Conservation (phyloP, 106 monocot species). For the Chionographis japonica region DNA sequence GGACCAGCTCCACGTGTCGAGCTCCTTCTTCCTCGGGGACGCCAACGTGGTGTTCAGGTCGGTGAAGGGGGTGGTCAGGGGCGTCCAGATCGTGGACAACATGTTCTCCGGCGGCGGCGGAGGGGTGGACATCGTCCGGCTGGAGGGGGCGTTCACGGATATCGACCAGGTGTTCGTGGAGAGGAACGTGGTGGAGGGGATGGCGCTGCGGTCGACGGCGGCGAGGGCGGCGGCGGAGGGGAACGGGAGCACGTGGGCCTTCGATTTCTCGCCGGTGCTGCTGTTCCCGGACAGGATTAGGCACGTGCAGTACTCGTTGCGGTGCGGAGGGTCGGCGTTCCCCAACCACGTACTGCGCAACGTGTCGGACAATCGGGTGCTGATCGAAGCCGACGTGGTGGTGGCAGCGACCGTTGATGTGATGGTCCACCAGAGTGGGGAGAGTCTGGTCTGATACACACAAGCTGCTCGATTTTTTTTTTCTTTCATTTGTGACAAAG, state of each 20-base stretch:
- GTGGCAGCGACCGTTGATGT: constrained; percentile 40
- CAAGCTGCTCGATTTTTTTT: too few relatives aligned
- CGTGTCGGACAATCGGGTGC: constrained; percentile 38
- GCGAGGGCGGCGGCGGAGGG: constrained; percentile 29
- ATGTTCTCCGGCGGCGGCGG: constrained; percentile 43
- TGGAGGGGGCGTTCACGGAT: constrained; percentile 43
- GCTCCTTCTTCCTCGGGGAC: constrained; percentile 58
- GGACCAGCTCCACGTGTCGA: constrained; percentile 44
- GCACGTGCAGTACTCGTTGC: constrained; percentile 43
- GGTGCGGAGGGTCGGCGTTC: constrained; percentile 12
- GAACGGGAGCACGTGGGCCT: constrained; percentile 41
- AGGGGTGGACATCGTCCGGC: constrained; percentile 28
- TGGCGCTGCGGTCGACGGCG: constrained; percentile 44
- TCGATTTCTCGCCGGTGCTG: constrained; percentile 52
- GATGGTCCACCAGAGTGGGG: constrained; percentile 32
- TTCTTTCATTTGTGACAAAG: too few relatives aligned
- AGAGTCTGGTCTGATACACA: neutral
- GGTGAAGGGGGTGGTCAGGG: constrained; percentile 30
- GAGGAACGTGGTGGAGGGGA: constrained; percentile 46
- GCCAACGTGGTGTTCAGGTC: constrained; percentile 49
- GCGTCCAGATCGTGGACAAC: constrained; percentile 53
- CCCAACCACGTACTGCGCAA: constrained; percentile 40
- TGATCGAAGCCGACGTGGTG: constrained; percentile 27
- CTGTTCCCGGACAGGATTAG: constrained; percentile 49
- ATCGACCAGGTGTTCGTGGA: constrained; percentile 51